Conservation (phyloP, 352 stramenopile genomes). For the Phytophthora idaei region DNA sequence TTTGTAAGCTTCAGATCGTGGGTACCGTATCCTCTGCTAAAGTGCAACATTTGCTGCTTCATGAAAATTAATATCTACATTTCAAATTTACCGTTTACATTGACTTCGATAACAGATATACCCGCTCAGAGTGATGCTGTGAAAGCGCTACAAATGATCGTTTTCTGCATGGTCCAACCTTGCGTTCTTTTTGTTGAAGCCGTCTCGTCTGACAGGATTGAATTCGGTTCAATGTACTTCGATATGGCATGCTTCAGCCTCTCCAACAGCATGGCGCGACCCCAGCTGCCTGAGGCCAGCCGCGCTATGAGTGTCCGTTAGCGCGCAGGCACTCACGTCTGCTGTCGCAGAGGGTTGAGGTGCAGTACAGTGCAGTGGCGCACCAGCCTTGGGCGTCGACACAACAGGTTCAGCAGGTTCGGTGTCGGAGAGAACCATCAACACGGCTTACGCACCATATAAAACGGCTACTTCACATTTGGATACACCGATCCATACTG, state of each 20-base stretch:
- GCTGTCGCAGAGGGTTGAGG: background rate
- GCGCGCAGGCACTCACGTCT: background rate
- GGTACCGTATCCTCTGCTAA: background rate
- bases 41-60: background rate
- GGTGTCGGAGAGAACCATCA: too few relatives aligned
- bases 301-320: background rate
- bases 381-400: too few relatives aligned
- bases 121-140: background rate
- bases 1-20: slow-evolving; percentile 5
- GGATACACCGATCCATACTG: slow-evolving; percentile 6
- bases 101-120: background rate
- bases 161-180: slow-evolving; percentile 25
- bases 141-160: background rate
- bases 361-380: too few relatives aligned
- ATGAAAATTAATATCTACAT: background rate
- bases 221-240: slow-evolving; percentile 13
- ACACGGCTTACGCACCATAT: too few relatives aligned
- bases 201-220: slow-evolving; percentile 12
- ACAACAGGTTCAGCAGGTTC: background rate
- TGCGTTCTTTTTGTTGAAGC: slow-evolving; percentile 25
- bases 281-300: background rate
- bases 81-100: too few relatives aligned
- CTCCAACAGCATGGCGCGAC: background rate
- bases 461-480: slow-evolving; percentile 1
- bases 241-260: slow-evolving; percentile 2